phyloP scores from a whole-genome alignment of 2,329 filamentous ascomycete genomes.

The Sarocladium brachiariae region DNA sequence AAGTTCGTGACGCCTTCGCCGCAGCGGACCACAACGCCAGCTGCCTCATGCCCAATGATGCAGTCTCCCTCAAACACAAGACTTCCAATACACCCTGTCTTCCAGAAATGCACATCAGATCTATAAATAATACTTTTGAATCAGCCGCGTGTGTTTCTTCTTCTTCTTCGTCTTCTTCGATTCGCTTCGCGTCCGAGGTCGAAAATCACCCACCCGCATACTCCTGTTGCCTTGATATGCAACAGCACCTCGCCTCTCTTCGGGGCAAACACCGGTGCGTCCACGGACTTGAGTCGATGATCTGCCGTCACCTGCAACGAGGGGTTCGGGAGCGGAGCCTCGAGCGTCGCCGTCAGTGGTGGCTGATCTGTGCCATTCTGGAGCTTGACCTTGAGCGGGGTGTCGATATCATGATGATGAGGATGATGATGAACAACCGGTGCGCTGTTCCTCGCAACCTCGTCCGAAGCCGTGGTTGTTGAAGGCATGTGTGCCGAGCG shows the following conservation, averaged over 20 bases:
- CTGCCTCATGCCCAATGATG: conserved; percentile 59
- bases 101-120: conserved; percentile 65
- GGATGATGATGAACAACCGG: too few relatives aligned
- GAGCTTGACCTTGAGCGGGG: conserved; percentile 14
- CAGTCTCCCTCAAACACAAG: conserved; percentile 56
- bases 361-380: conserved; percentile 11
- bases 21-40: conserved; percentile 51
- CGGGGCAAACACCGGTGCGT: conserved; percentile 50
- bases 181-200: too few relatives aligned
- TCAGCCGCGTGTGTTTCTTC: too few relatives aligned
- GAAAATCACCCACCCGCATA: conserved; percentile 46
- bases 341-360: conserved; percentile 13
- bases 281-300: conserved; percentile 48
- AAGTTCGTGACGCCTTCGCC: conserved; percentile 48
- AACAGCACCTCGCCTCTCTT: conserved; percentile 48
- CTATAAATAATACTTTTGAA: too few relatives aligned
- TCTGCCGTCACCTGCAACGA: conserved; percentile 46
- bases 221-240: conserved; percentile 56
- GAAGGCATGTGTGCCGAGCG: background rate
- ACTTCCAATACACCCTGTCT: conserved; percentile 54
- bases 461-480: background rate
- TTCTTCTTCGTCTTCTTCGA: too few relatives aligned
- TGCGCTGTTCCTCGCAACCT: background rate
- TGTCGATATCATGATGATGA: background rate
- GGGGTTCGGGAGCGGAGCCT: conserved; percentile 24